Evolutionary conservation across 1,284 basidiomycete species (phyloP).

Genomic region (Ganoderma resinaceum): DNA sequence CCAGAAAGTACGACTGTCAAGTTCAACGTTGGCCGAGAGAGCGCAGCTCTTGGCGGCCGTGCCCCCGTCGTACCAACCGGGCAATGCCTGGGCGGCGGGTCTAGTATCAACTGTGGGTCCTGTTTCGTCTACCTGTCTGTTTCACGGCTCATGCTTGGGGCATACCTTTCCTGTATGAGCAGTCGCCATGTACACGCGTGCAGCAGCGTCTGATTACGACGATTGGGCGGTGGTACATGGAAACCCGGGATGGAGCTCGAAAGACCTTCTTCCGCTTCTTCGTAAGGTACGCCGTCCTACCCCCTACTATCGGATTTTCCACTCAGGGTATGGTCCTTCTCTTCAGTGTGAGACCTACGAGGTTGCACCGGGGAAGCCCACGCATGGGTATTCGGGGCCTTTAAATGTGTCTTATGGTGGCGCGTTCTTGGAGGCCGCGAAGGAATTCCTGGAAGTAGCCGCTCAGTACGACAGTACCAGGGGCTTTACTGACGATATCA

Average conservation of each 20-base stretch:
- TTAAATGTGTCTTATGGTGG: slow-evolving; percentile 55
- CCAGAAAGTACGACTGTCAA: slow-evolving; percentile 51
- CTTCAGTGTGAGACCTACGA: slow-evolving; percentile 60
- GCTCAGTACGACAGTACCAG: slow-evolving; percentile 48
- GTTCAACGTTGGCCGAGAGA: slow-evolving; percentile 50
- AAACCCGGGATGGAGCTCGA: slow-evolving; percentile 63
- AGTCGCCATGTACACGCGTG: slow-evolving; percentile 64
- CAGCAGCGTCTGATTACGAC: slow-evolving; percentile 62
- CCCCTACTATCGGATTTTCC: neutral
- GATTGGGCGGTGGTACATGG: slow-evolving; percentile 56
- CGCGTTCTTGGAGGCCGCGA: slow-evolving; percentile 44
- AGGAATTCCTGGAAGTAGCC: slow-evolving; percentile 56
- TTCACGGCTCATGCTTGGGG: neutral
- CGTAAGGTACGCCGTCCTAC: slow-evolving; percentile 48
- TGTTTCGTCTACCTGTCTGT: neutral
- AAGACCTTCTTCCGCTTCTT: slow-evolving; percentile 56
- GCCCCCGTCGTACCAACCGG: slow-evolving; percentile 50
- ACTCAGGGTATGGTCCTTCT: neutral
- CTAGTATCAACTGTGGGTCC: slow-evolving; percentile 60
- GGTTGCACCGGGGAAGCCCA: slow-evolving; percentile 37
- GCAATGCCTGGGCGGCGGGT: slow-evolving; percentile 64
- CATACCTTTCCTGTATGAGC: neutral
- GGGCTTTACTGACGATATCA: slow-evolving; percentile 32
- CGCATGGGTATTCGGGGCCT: slow-evolving; percentile 62
- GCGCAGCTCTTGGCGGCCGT: slow-evolving; percentile 52